A percentile compares a stretch with the other conserved stretches of the same genome.
Evolutionary conservation across 2,329 filamentous ascomycete species (phyloP).

Genomic region (Apiospora arundinis): DNA sequence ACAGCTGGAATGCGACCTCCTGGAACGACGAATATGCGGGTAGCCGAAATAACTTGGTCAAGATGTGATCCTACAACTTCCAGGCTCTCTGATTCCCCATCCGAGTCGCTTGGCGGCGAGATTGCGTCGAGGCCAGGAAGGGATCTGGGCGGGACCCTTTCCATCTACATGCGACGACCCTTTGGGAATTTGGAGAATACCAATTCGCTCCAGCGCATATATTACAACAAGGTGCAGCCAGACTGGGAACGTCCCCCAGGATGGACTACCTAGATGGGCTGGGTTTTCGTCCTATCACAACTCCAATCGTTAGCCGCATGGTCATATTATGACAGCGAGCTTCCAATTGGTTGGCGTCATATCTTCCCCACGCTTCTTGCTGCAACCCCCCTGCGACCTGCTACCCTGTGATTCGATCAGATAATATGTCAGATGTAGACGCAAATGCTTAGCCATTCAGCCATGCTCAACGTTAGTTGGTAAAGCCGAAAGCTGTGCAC

Average conservation of each 20-base stretch:
- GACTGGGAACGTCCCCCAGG: background rate
- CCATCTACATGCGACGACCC: background rate
- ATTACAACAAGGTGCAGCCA: constrained; percentile 4
- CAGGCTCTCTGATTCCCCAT: background rate
- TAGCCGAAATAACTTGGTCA: background rate
- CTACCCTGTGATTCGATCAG: constrained; percentile 27
- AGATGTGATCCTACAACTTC: background rate
- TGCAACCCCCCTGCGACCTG: constrained; percentile 20
- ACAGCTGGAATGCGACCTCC: background rate
- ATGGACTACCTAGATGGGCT: constrained; percentile 1
- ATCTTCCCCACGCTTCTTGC: constrained; percentile 35
- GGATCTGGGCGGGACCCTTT: background rate
- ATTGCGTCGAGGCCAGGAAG: background rate
- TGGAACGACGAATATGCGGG: background rate
- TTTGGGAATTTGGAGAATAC: constrained; percentile 8
- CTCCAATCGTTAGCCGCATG: constrained; percentile 39
- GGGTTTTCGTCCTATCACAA: constrained; percentile 34
- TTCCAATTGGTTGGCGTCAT: constrained; percentile 37
- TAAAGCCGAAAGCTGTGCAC: constrained; percentile 21
- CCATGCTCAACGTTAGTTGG: constrained; percentile 20
- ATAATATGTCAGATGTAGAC: constrained; percentile 25
- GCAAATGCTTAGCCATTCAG: constrained; percentile 22
- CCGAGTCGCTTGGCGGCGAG: background rate
- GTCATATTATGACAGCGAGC: constrained; percentile 31
- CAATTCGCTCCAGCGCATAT: background rate